Percentiles rank a stretch among this genome's conserved stretches.
phyloP scores from a whole-genome alignment of 31 red algal species.

The Asparagopsis taxiformis region DNA sequence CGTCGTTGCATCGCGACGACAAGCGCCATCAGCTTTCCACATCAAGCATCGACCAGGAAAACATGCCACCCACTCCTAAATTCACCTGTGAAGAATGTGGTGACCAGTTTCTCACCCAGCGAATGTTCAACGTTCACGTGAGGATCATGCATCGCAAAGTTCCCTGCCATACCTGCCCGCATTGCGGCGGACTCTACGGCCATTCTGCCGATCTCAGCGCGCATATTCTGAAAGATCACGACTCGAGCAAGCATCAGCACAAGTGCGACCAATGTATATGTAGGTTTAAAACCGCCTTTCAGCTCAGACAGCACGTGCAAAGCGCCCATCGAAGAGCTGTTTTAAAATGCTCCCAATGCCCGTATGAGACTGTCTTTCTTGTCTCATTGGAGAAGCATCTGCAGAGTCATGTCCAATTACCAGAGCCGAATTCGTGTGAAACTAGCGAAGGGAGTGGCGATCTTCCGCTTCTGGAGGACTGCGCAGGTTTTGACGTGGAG shows the following conservation, averaged over 20 bases:
- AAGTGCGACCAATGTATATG: not conserved
- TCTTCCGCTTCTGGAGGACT: too few species aligned
- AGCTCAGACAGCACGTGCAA: not conserved
- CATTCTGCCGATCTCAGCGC: conserved; percentile 1
- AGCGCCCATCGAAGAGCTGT: not conserved
- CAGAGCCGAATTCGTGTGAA: too few species aligned
- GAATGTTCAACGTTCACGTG: not conserved
- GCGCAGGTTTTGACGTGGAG: not conserved
- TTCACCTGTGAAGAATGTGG: not conserved
- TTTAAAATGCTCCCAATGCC: not conserved
- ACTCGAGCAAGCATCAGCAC: not conserved
- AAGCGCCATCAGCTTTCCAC: too few species aligned
- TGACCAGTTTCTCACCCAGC: not conserved
- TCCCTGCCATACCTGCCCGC: not conserved
- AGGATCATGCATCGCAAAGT: not conserved
- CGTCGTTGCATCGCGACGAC: too few species aligned
- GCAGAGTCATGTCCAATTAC: not conserved
- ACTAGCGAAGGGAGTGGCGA: too few species aligned
- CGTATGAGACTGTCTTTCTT: not conserved
- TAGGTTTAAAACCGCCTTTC: not conserved
- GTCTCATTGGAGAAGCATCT: not conserved
- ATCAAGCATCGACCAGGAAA: too few species aligned
- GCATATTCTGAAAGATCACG: not conserved
- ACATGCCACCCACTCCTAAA: too few species aligned
- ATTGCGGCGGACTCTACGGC: not conserved